Evolutionary conservation across 176 grass and related monocot species (phyloP).

Genomic region (Hyparrhenia diplandra): DNA sequence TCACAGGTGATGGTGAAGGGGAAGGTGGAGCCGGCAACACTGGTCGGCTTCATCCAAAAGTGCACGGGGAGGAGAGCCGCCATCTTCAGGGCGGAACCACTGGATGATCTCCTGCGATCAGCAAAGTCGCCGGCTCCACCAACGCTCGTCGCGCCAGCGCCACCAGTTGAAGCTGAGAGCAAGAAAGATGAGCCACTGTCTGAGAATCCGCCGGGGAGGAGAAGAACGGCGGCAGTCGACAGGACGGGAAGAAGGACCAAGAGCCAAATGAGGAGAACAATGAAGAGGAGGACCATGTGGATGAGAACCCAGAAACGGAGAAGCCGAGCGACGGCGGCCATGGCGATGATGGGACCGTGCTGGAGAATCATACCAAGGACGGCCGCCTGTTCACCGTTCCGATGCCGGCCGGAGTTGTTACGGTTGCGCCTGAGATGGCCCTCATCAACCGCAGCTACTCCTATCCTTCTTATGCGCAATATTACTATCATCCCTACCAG

Average conservation of each 20-base stretch:
- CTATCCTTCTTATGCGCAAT: not conserved
- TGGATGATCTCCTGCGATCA: not conserved
- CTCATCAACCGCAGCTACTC: not conserved
- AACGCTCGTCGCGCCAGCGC: no score
- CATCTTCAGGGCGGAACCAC: slow-evolving; percentile 31
- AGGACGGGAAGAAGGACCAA: not conserved
- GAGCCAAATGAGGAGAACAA: not conserved
- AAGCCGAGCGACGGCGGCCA: not conserved
- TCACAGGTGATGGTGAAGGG: slow-evolving; percentile 49
- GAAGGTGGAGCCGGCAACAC: slow-evolving; percentile 32
- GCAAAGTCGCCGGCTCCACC: not conserved
- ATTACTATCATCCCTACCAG: not conserved
- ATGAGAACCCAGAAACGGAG: not conserved
- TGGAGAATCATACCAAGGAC: not conserved
- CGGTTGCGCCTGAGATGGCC: slow-evolving; percentile 4
- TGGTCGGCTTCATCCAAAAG: slow-evolving; percentile 39
- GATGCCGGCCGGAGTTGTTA: not conserved
- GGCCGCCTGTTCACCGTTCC: slow-evolving; percentile 7
- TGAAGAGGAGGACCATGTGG: not conserved
- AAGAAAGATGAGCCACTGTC: not conserved
- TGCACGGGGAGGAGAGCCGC: slow-evolving; percentile 35
- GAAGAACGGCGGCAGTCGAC: not conserved
- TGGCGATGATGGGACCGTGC: not conserved
- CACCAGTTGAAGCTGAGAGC: not conserved
- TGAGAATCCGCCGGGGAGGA: not conserved